phyloP scores from a whole-genome alignment of 1,139 yeast species.

The Neolecta irregularis region DNA sequence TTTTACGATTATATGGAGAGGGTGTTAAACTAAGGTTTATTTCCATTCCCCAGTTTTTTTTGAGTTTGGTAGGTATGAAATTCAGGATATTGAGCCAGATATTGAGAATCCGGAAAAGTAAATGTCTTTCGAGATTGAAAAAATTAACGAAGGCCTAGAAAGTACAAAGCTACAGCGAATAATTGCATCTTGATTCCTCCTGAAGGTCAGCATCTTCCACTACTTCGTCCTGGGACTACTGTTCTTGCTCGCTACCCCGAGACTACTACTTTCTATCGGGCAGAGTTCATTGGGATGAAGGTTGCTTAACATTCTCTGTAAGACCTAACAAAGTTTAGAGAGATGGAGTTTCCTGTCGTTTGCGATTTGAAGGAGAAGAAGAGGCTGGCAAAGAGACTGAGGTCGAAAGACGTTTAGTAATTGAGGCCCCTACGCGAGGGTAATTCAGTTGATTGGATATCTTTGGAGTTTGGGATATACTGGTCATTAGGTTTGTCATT shows the following conservation, averaged over 20 bases:
- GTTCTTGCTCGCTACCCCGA: constrained; percentile 94
- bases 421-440: constrained; percentile 21
- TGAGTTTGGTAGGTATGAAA: constrained; percentile 38
- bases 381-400: constrained; percentile 93
- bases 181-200: constrained; percentile 68
- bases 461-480: too few species aligned
- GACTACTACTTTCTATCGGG: constrained; percentile 91
- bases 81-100: constrained; percentile 94
- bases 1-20: constrained; percentile 58
- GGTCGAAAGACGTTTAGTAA: constrained; percentile 67
- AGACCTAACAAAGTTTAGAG: constrained; percentile 22
- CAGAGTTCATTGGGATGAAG: constrained; percentile 68
- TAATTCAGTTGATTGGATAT: not conserved
- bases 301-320: constrained; percentile 5
- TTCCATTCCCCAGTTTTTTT: not conserved
- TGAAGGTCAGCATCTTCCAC: constrained; percentile 31
- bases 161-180: constrained; percentile 66
- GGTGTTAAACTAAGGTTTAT: constrained; percentile 35
- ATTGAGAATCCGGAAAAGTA: constrained; percentile 42
- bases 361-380: constrained; percentile 92
- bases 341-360: constrained; percentile 61
- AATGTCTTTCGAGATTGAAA: constrained; percentile 6
- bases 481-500: too few species aligned
- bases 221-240: constrained; percentile 58
- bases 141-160: too few species aligned